These are phyloP conservation scores for Kandelia obovata DNA, from an alignment of 345 rosid genomes.

Conservation along the genomic window DNA sequence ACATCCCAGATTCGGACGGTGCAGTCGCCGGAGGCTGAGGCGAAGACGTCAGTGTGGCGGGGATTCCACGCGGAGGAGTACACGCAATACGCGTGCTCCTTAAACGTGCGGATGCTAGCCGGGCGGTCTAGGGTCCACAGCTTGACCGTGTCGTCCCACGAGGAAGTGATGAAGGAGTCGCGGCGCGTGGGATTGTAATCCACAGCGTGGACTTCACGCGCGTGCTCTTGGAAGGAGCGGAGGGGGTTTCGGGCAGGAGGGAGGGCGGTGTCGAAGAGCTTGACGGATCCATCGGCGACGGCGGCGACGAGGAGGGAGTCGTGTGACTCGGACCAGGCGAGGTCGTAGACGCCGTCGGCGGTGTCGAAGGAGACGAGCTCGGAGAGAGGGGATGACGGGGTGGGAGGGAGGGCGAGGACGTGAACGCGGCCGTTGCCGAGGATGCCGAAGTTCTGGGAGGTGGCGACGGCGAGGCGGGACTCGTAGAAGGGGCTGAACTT, in stretches of 20 bases:
- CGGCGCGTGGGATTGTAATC: conserved; percentile 92
- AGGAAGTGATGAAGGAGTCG: conserved; percentile 78
- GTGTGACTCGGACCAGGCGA: conserved; percentile 92
- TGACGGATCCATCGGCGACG: conserved; percentile 78
- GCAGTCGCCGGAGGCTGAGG: conserved; percentile 90
- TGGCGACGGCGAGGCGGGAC: conserved; percentile 80
- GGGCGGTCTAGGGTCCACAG: conserved; percentile 94
- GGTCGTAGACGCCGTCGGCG: conserved; percentile 84
- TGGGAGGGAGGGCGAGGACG: conserved; percentile 67
- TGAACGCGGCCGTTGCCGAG: conserved; percentile 92
- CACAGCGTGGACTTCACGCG: conserved; percentile 79
- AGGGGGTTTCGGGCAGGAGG: conserved; percentile 73
- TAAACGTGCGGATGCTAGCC: conserved; percentile 71
- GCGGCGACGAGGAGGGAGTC: conserved; percentile 85
- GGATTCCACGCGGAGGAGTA: conserved; percentile 86
- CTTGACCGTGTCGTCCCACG: conserved; percentile 91
- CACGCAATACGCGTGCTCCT: conserved; percentile 87
- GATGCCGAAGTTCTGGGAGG: conserved; percentile 91
- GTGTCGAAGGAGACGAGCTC: conserved; percentile 67
- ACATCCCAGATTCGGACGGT: conserved; percentile 85
- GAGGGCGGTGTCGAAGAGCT: conserved; percentile 72
- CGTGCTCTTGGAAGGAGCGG: conserved; percentile 80
- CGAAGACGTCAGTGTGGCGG: conserved; percentile 82
- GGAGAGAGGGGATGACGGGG: conserved; percentile 43
- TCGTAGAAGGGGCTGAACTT: conserved; percentile 89